Percentiles rank a stretch among this genome's conserved stretches.
Evolutionary conservation across 1,284 basidiomycete species (phyloP).

Genomic region (Heterobasidion occidentale): DNA sequence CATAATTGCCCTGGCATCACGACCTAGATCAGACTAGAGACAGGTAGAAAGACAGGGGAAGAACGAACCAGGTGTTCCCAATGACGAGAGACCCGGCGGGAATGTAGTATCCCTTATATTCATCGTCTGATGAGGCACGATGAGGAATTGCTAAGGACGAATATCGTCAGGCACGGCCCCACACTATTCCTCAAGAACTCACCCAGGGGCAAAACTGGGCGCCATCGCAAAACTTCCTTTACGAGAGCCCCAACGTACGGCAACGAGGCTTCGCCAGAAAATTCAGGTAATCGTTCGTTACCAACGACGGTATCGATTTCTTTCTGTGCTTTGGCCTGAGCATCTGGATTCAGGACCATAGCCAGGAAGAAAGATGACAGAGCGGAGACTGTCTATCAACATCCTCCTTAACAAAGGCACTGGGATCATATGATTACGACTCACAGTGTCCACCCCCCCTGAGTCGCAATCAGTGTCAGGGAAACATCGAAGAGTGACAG

Average conservation of each 20-base stretch:
- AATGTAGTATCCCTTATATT: conserved; percentile 28
- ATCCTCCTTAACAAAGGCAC: not conserved
- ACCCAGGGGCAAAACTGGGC: conserved; percentile 9
- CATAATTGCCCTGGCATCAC: conserved; percentile 1
- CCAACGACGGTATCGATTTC: conserved; percentile 17
- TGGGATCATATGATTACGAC: not conserved
- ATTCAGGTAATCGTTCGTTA: conserved; percentile 12
- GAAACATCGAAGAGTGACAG: not conserved
- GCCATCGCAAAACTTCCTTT: conserved; percentile 16
- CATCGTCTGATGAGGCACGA: conserved; percentile 20
- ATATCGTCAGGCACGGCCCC: too few relatives aligned
- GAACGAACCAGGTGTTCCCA: conserved; percentile 21
- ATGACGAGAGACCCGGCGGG: conserved; percentile 26
- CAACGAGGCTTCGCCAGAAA: conserved; percentile 8
- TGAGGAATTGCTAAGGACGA: conserved; percentile 16
- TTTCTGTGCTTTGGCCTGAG: conserved; percentile 17
- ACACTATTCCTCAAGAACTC: not conserved
- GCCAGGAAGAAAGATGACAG: conserved; percentile 16
- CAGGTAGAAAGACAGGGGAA: not conserved
- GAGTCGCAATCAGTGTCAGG: not conserved
- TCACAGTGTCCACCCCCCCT: conserved; percentile 1
- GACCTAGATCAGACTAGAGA: not conserved
- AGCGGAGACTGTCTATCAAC: conserved; percentile 13
- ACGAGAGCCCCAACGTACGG: conserved; percentile 15
- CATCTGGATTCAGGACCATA: conserved; percentile 17